Evolutionary conservation across 164 flowering plant genomes (phyloP).

Genomic region (Cinnamomum chago): DNA sequence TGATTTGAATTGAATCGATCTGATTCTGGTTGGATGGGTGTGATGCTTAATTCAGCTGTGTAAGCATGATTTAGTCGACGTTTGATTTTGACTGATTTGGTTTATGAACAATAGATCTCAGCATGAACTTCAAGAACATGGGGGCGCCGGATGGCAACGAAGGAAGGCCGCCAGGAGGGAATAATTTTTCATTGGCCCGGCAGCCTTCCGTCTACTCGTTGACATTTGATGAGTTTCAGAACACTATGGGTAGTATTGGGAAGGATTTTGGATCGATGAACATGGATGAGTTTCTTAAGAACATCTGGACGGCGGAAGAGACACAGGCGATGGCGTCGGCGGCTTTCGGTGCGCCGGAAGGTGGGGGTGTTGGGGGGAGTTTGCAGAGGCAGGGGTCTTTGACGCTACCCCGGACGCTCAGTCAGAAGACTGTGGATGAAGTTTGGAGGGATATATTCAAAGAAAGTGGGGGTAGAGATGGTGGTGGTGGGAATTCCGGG

Average conservation of each 20-base stretch:
- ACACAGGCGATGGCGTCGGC: slow-evolving; percentile 28
- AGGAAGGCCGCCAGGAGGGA: slow-evolving; percentile 21
- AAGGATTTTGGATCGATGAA: slow-evolving; percentile 56
- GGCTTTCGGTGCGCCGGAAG: slow-evolving; percentile 7
- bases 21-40: neutral
- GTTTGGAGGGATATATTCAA: slow-evolving; percentile 67
- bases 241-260: slow-evolving; percentile 52
- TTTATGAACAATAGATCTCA: slow-evolving; percentile 41
- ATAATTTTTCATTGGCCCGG: slow-evolving; percentile 40
- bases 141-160: slow-evolving; percentile 12
- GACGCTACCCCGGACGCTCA: slow-evolving; percentile 35
- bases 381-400: slow-evolving; percentile 33
- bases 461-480: slow-evolving; percentile 22
- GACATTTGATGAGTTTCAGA: slow-evolving; percentile 84
- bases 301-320: slow-evolving; percentile 47
- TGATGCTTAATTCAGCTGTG: neutral
- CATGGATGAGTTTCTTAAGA: slow-evolving; percentile 73
- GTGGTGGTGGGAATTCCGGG: slow-evolving; percentile 6
- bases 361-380: slow-evolving; percentile 7
- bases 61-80: neutral
- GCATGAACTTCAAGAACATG: slow-evolving; percentile 52
- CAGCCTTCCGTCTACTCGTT: slow-evolving; percentile 70
- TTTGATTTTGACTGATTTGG: neutral
- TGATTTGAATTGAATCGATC: neutral
- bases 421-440: slow-evolving; percentile 60